Percentiles rank a stretch among this genome's conserved stretches.
phyloP scores from a whole-genome alignment of 169 alveolate genomes.

The Cystoisospora suis region DNA sequence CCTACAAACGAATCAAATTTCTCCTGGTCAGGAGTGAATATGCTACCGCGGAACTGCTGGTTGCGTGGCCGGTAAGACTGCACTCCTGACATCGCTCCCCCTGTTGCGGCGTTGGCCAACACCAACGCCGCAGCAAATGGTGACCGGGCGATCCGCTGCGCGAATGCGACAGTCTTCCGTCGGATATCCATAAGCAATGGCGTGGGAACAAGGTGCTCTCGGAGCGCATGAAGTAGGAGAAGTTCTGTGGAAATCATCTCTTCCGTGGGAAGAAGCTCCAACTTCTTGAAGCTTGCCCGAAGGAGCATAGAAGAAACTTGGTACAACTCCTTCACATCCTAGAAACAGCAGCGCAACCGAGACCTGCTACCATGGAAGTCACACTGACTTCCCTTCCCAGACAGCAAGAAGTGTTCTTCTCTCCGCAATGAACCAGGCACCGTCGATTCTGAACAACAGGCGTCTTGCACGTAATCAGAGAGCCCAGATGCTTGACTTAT shows the following conservation, averaged over 20 bases:
- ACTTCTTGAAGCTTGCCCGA: neutral
- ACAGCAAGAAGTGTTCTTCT: too few relatives aligned
- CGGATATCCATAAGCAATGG: neutral
- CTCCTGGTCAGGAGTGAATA: neutral
- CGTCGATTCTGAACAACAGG: too few relatives aligned
- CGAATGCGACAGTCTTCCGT: neutral
- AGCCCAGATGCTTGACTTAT: too few relatives aligned
- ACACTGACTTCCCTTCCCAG: too few relatives aligned
- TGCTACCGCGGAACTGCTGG: too few relatives aligned
- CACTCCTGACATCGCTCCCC: too few relatives aligned
- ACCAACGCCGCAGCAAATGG: too few relatives aligned
- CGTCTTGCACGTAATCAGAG: too few relatives aligned
- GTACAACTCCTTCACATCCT: slow-evolving; percentile 1
- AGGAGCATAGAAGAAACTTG: neutral
- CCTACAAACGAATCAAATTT: neutral
- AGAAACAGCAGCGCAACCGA: neutral
- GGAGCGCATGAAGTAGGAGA: neutral
- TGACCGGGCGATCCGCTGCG: neutral
- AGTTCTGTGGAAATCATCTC: neutral
- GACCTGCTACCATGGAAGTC: too few relatives aligned
- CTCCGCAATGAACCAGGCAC: too few relatives aligned
- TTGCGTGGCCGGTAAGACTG: too few relatives aligned
- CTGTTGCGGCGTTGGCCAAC: too few relatives aligned
- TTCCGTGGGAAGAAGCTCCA: slow-evolving; percentile 2
- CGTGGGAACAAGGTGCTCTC: neutral